Base-by-base conservation (phyloP, 305 asterid species). In the Solanum hybrid region DNA sequence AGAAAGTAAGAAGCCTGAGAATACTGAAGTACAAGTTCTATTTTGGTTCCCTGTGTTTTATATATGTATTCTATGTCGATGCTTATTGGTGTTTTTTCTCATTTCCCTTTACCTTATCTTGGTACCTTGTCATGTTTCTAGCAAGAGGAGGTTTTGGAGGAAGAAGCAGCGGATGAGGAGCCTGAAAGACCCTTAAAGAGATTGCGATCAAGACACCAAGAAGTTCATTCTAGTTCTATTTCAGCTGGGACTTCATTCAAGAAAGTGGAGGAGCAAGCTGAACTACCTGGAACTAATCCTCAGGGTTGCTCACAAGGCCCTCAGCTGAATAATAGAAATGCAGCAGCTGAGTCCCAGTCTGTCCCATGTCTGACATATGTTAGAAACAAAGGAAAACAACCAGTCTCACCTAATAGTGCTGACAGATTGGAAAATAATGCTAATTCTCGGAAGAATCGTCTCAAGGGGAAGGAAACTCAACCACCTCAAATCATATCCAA, bases 181-280 rank as follows among this genome's bases (percentile, higher is more conserved):
- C 93, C 93, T 33, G 94, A 90, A 88, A 92, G 95, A 77, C 97
- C 97, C 8, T 89, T 91, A 84, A 94, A 94, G 94, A 92, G 94
- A 90, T 88, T 88, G 90, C 93, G 95, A 29, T 94, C 18, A 39
- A 93, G 94, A 89, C 71, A 90, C 78, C 95, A 71, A 78, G 90
- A 90, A 84, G 94, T 92, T 89, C 91, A 94, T 26, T 78, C 92
- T 86, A 76, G 86, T 82, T 28, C 91, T 39, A 87, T 84, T 89
- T 89, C 57, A 81, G 77, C 89, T 34, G 80, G 69, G 84, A 84
- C 92, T 87, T 85, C 93, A 74, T 90, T 87, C 57, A 89, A 91
- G 87, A 93, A 91, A 90, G 94, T 93, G 89, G 94, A 92, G 90
- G 89, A 46, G 35, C 92, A 94, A 40, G 76, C 80, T 86, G 93